Evolutionary conservation across 805 yeast species (phyloP), one percentile per base, ranked within the genome.

Genomic region (Candida nanaspora): DNA sequence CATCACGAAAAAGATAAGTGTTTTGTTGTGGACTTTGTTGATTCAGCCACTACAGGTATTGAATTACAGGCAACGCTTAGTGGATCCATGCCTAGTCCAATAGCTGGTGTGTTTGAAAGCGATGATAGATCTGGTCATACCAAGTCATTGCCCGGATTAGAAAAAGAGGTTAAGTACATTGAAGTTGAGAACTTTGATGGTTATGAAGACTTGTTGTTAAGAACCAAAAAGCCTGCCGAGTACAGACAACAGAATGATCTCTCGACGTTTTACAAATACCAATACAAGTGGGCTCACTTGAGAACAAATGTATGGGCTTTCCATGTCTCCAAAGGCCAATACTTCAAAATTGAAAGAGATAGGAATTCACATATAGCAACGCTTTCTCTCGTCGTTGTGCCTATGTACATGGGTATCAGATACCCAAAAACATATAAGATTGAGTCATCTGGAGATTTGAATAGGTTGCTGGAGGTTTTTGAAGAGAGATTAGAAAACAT

Each of bases 21-120:
- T 52, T 82, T 81, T 50, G 70, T 89, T 6, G 70, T 86, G 1
- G 96, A 88, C 55, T 76, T 87, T 59, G 85, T 80, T n/a, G 84
- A 80, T 10, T 70, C 80, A 0, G 66, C 57, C n/a, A 44, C 48
- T 6, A 40, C 56, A 2, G 66, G 66, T 11, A 42, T 61, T n/a
- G 37, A 46, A 14, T 21, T 56, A 9, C 46, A 47, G 9, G 48
- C 61, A 1, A 46, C 61, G 1, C 41, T 61, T 14, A 40, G 39
- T 7, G 62, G 62, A 11, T 41, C 40, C 40, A 34, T 41, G 10
- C 44, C 40, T 11, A 33, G 21, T 11, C 14, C 16, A 7, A 26
- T 43, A 7, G 16, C 38, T 8, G 49, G 50, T 2, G 22, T 53
- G 5, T 53, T 53, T 39, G 16, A 18, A n/a, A 18, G 22, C 0